Conservation (phyloP, 768 basidiomycete genomes). For the Hemileccinum rubropunctum region DNA sequence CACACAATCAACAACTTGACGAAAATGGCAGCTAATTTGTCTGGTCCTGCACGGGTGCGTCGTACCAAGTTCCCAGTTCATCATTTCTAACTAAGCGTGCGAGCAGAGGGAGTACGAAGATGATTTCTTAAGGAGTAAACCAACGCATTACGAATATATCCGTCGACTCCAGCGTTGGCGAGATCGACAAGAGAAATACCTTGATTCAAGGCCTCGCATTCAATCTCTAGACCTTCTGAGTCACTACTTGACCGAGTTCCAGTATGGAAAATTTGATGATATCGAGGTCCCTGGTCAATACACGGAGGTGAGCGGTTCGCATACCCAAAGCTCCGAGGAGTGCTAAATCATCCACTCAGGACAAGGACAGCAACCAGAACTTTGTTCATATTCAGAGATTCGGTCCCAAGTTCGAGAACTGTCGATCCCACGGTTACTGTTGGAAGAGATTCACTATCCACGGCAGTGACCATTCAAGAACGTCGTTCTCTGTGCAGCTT, state of each 20-base stretch:
- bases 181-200: conserved; percentile 78
- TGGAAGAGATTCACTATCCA: conserved; percentile 90
- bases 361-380: conserved; percentile 90
- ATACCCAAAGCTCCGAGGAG: not conserved
- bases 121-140: conserved; percentile 81
- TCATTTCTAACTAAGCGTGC: not conserved
- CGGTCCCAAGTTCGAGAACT: conserved; percentile 86
- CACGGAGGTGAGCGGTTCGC: conserved; percentile 64
- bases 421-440: conserved; percentile 78
- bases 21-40: conserved; percentile 61
- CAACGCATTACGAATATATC: conserved; percentile 84
- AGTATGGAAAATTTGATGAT: conserved; percentile 95
- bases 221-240: conserved; percentile 85
- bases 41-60: conserved; percentile 56
- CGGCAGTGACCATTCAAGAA: conserved; percentile 86
- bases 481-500: conserved; percentile 88
- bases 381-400: conserved; percentile 92
- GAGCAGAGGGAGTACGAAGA: conserved; percentile 83
- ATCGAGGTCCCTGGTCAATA: conserved; percentile 99
- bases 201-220: conserved; percentile 79
- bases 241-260: conserved; percentile 96
- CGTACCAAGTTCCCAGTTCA: not conserved
- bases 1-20: conserved; percentile 54
- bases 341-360: conserved; percentile 46
- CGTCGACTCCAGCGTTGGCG: conserved; percentile 89